These are phyloP conservation scores for Porphyrellus sp. DNA, from an alignment of 1,284 basidiomycete genomes.

Conservation along the genomic window DNA sequence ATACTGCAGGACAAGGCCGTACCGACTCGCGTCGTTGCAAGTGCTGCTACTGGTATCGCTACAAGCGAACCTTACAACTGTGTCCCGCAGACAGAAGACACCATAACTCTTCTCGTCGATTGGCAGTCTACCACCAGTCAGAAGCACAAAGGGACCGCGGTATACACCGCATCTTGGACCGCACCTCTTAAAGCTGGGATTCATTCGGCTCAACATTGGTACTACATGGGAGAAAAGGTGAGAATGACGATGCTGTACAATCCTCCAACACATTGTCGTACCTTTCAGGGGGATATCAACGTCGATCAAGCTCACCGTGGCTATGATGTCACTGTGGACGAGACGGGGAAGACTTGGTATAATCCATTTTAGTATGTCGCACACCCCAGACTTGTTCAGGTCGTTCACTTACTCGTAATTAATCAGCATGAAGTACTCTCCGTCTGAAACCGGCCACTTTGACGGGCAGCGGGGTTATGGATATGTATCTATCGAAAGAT, in stretches of 20 bases:
- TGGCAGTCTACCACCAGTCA: slow-evolving; percentile 78
- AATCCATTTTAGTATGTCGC: slow-evolving; percentile 85
- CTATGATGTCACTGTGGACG: slow-evolving; percentile 84
- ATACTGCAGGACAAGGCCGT: slow-evolving; percentile 78
- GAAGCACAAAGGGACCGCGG: slow-evolving; percentile 72
- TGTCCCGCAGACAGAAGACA: slow-evolving; percentile 84
- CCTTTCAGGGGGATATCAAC: slow-evolving; percentile 74
- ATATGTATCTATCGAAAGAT: slow-evolving; percentile 89
- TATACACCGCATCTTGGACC: slow-evolving; percentile 92
- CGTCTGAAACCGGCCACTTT: slow-evolving; percentile 87
- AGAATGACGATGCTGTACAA: slow-evolving; percentile 9
- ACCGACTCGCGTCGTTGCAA: slow-evolving; percentile 84
- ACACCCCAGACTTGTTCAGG: not conserved
- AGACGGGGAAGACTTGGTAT: slow-evolving; percentile 77
- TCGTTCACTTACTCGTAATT: slow-evolving; percentile 11
- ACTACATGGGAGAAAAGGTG: slow-evolving; percentile 90
- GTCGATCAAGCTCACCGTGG: slow-evolving; percentile 93
- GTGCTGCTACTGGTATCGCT: slow-evolving; percentile 86
- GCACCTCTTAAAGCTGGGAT: slow-evolving; percentile 74
- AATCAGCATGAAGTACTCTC: slow-evolving; percentile 86
- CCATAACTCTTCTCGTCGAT: slow-evolving; percentile 90
- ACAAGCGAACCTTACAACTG: slow-evolving; percentile 84
- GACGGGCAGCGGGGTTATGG: slow-evolving; percentile 92
- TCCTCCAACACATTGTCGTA: not conserved
- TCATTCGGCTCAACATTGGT: slow-evolving; percentile 90